A percentile compares a stretch with the other conserved stretches of the same genome.
Conservation (phyloP, 1,284 basidiomycete species). For the Tetrapyrgos nigripes region DNA sequence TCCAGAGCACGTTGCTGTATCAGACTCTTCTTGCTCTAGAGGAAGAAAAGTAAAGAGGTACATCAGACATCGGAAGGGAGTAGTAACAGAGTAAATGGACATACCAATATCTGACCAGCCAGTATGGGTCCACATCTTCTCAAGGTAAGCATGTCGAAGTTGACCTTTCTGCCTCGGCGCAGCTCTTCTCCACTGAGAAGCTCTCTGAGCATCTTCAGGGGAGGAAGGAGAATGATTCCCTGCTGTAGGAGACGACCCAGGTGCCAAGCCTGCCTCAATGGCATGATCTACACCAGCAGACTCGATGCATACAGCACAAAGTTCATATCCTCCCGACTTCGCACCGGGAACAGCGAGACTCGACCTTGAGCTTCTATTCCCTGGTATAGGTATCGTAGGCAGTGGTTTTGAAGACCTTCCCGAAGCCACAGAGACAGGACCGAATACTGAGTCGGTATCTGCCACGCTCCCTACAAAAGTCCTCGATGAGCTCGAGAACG, state of each 20-base stretch:
- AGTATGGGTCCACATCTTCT: conserved; percentile 81
- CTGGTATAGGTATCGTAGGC: conserved; percentile 40
- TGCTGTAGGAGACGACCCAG: conserved; percentile 49
- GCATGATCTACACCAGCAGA: conserved; percentile 80
- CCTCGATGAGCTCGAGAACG: conserved; percentile 47
- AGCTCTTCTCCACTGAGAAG: conserved; percentile 62
- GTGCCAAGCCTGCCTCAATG: conserved; percentile 58
- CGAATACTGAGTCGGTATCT: conserved; percentile 22
- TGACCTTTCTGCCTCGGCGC: conserved; percentile 74
- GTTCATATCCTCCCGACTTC: conserved; percentile 72
- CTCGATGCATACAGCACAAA: conserved; percentile 83
- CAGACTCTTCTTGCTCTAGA: conserved; percentile 73
- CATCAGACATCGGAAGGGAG: background rate
- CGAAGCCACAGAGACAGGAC: conserved; percentile 31
- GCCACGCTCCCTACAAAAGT: conserved; percentile 30
- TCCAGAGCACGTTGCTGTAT: conserved; percentile 74
- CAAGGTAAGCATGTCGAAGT: conserved; percentile 82
- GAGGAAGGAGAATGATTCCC: conserved; percentile 48
- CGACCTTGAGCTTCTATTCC: conserved; percentile 26
- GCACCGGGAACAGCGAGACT: conserved; percentile 21
- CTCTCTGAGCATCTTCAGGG: conserved; percentile 54
- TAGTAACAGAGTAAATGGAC: conserved; percentile 34
- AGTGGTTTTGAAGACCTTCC: conserved; percentile 40
- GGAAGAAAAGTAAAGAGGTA: background rate
- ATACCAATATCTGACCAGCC: conserved; percentile 89